A percentile compares a stretch with the other conserved stretches of the same genome.
phyloP scores from a whole-genome alignment of 2,329 filamentous ascomycete species.

The Ceratocystis lukuohia region DNA sequence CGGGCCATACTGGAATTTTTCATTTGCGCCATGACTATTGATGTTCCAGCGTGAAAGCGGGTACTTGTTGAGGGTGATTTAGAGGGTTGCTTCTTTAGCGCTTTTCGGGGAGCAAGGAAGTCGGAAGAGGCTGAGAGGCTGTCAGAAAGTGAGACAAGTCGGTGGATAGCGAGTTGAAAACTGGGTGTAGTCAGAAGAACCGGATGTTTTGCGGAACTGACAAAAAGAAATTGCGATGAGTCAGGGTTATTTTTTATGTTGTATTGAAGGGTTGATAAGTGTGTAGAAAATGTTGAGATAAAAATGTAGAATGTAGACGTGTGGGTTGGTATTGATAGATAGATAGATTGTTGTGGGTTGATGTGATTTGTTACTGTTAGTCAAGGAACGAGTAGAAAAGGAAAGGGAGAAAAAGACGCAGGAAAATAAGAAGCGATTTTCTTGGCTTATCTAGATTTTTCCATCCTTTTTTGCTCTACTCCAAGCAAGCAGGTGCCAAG shows the following conservation, averaged over 20 bases:
- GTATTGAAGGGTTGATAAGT: too few relatives aligned
- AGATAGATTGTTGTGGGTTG: too few relatives aligned
- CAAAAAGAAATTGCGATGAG: too few relatives aligned
- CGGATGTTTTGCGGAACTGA: too few relatives aligned
- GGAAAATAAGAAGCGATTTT: too few relatives aligned
- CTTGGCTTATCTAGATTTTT: conserved; percentile 13
- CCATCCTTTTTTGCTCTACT: background rate
- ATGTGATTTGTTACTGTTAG: background rate
- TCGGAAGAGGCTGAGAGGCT: background rate
- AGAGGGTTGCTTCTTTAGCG: conserved; percentile 17
- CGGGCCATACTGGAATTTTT: conserved; percentile 54
- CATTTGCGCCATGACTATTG: conserved; percentile 50
- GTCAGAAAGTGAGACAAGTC: background rate
- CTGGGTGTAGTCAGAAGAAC: too few relatives aligned
- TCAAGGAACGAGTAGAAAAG: background rate
- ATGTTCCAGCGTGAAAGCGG: conserved; percentile 20
- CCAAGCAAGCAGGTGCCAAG: background rate
- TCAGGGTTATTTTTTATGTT: too few relatives aligned
- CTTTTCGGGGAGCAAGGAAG: background rate
- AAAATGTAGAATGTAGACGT: background rate
- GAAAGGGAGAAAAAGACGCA: conserved; percentile 11
- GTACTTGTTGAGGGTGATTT: background rate
- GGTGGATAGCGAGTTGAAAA: background rate
- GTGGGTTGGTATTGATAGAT: too few relatives aligned
- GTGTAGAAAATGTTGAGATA: too few relatives aligned